Base-by-base conservation (phyloP, 495 filamentous ascomycete genomes). In the Coniosporium apollinis region DNA sequence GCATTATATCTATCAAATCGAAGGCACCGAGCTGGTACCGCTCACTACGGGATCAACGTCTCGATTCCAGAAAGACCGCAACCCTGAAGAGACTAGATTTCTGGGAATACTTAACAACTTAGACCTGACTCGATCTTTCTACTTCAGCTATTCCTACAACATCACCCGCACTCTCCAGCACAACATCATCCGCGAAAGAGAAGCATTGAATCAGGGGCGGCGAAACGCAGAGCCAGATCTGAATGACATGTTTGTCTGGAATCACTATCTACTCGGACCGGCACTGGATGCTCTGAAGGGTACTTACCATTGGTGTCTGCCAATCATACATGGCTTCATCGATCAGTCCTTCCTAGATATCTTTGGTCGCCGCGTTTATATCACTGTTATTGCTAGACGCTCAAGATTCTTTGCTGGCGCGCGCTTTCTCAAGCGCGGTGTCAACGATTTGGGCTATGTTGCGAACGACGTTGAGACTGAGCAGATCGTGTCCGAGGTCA, bases 401-500 rank as follows among this genome's bases (percentile, higher is more conserved):
- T 96, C 91, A 21, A 70, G 91, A 9, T 83, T 79, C 55, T 97
- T 96, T 57, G 89, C 89, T 1, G 89, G 89, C 28, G 89, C 89
- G 17, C 69, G 89, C 2, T 97, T 94, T 44, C 57, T 97, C 34
- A 97, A 97, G 57, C 72, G 89, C 37, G 89, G 89, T 28, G 78
- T 86, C 28, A 97, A 97, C 47, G 91, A 97, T 55, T 47, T 93
- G 37, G 89, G 89, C 15, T 93, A 93, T 56, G 89, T 97, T 34
- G 89, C 89, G 24, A 97, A 97, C 50, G 89, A 97, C 56, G 89
- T 97, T n/a, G 91, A 97, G 58, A 94, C 91, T 4, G 89, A 97
- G 57, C 89, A 97, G 53, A 94, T 97, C 43, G 86, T 96, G 7
- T 85, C 85, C 9, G 91, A 97, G 51, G 76, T 82, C 48, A 59